A percentile compares a stretch with the other conserved stretches of the same genome.
These are phyloP conservation scores for Fusarium sulawesiense DNA, from an alignment of 2,329 filamentous ascomycete genomes.

Conservation along the genomic window DNA sequence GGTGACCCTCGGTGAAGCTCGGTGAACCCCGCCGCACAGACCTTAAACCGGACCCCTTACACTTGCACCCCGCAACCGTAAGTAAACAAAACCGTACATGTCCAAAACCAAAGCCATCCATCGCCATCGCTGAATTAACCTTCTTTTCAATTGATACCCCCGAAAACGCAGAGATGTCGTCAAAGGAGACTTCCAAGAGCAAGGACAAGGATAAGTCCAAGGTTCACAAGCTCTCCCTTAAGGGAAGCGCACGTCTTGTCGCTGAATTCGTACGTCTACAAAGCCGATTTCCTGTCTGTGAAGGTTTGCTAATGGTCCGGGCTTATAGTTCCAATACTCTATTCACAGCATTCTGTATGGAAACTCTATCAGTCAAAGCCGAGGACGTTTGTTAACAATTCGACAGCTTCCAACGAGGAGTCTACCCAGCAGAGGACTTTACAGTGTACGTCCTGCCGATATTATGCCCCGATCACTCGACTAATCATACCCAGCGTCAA, in stretches of 20 bases:
- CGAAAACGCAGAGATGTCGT: conserved; percentile 43
- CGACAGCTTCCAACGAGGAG: conserved; percentile 81
- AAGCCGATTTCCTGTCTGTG: neutral
- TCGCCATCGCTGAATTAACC: neutral
- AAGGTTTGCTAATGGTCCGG: conserved; percentile 29
- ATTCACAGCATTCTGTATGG: conserved; percentile 92
- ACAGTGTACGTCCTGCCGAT: conserved; percentile 72
- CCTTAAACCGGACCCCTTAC: conserved; percentile 21
- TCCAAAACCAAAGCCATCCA: conserved; percentile 5
- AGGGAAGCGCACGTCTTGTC: conserved; percentile 85
- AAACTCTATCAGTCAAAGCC: neutral
- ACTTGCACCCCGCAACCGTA: conserved; percentile 44
- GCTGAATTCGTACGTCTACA: conserved; percentile 87
- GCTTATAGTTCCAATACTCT: conserved; percentile 87
- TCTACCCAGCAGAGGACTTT: conserved; percentile 96
- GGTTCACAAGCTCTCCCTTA: conserved; percentile 92
- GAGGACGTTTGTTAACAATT: conserved; percentile 2
- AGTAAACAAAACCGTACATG: conserved; percentile 44
- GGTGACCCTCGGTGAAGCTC: conserved; percentile 36
- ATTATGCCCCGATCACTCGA: neutral
- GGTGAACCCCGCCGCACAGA: conserved; percentile 46
- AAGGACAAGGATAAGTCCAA: conserved; percentile 79
- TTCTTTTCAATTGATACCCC: neutral
- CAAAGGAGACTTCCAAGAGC: conserved; percentile 46
- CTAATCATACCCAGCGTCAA: conserved; percentile 70